Base-by-base conservation (phyloP, 192 early-diverging fungal species). In the Coemansia brasiliensis region DNA sequence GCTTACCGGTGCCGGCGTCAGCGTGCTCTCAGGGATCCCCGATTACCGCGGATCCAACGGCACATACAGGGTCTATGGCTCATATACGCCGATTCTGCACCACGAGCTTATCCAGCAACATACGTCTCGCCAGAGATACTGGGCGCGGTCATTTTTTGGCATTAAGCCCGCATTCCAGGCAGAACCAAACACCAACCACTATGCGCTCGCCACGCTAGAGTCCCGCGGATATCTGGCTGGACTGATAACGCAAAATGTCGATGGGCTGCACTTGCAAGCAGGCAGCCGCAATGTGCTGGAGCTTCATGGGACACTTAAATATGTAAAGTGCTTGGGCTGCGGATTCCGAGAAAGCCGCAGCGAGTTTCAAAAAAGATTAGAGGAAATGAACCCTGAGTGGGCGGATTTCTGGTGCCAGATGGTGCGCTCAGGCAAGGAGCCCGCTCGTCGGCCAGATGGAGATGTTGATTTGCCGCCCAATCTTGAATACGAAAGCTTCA, bases 201-300 rank as follows among this genome's bases (percentile, higher is more conserved):
- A 58, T 21, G 75, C 85, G 9, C 51, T 94, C 11, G 59, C 83
- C 18, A 50, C 64, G 6, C 66, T 92, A 5, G 79, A 85, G 55
- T 39, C 66, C 1, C 16, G 56, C 6, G 76, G 80, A 0, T 68
- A 78, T 59, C 50, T 88, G 43, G 40, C 58, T 10, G 67, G 85
- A 26, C 45, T 98, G 20, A 86, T 95, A 25, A 95, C 95, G 8
- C 95, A 98, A 57, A 98, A 98, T 63, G 95, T 98, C 17, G 95
- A 98, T 54, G 84, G 86, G 2, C 63, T 95, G 67, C 90, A 95
- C 49, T 67, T 77, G 25, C 75, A 69, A 20, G 84, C 84, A 8
- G 89, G 87, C 26, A 57, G 82, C 37, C 56, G 65, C 2, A 55
- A 79, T 15, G 74, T 91, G 5, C 49, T 92, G n/a, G 95, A 97